A percentile compares a stretch with the other conserved stretches of the same genome.
phyloP scores from a whole-genome alignment of 2,329 filamentous ascomycete genomes.

The Curvularia verruculosa region DNA sequence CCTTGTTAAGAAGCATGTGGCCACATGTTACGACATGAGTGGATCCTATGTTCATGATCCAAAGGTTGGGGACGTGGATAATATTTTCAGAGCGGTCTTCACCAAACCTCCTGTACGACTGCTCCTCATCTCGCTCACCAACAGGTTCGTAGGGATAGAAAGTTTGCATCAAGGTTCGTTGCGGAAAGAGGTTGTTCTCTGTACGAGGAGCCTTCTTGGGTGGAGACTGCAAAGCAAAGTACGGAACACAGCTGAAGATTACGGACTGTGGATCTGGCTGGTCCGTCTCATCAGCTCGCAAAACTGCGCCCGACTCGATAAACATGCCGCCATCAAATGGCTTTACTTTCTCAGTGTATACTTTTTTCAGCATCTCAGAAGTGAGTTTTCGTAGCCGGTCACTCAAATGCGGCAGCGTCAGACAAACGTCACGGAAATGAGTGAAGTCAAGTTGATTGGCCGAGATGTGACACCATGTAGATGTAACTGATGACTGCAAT shows the following conservation, averaged over 20 bases:
- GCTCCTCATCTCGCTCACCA: slow-evolving; percentile 38
- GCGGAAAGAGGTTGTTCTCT: slow-evolving; percentile 22
- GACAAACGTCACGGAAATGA: slow-evolving; percentile 34
- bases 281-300: slow-evolving; percentile 35
- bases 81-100: slow-evolving; percentile 23
- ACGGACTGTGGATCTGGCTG: slow-evolving; percentile 27
- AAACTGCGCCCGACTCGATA: slow-evolving; percentile 43
- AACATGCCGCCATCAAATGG: slow-evolving; percentile 37
- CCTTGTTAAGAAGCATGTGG: slow-evolving; percentile 26
- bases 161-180: slow-evolving; percentile 40
- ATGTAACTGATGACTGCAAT: slow-evolving; percentile 10
- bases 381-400: slow-evolving; percentile 25
- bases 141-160: slow-evolving; percentile 43
- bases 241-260: slow-evolving; percentile 42
- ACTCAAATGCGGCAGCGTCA: slow-evolving; percentile 26
- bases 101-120: slow-evolving; percentile 36
- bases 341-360: slow-evolving; percentile 37
- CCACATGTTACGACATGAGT: slow-evolving; percentile 38
- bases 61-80: slow-evolving; percentile 39
- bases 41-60: slow-evolving; percentile 40
- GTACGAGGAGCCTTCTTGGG: slow-evolving; percentile 1
- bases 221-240: slow-evolving; percentile 28
- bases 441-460: slow-evolving; percentile 30
- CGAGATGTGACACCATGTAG: slow-evolving; percentile 39
- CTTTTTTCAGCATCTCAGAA: slow-evolving; percentile 23